phyloP scores from a whole-genome alignment of 192 early-diverging fungal genomes.

The Backusella parvicylindrica region DNA sequence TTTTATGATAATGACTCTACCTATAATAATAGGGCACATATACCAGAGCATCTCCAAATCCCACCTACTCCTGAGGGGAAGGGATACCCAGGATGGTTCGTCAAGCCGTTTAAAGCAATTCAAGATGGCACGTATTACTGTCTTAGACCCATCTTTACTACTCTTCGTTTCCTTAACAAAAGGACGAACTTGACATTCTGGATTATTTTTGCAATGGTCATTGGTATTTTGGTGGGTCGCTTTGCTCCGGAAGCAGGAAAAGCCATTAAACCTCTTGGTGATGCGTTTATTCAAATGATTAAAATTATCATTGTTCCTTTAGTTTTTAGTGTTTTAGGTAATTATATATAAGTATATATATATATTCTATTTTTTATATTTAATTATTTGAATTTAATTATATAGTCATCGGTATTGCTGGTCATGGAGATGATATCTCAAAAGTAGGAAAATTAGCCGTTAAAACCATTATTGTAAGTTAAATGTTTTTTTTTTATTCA shows the following conservation, averaged over 20 bases:
- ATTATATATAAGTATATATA: not conserved
- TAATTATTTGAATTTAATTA: not conserved
- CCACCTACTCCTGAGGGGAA: not conserved
- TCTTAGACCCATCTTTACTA: not conserved
- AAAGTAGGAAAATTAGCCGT: conserved; percentile 58
- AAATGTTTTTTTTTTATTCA: not conserved
- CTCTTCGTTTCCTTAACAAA: conserved; percentile 11
- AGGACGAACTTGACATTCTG: conserved; percentile 47
- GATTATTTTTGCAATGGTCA: conserved; percentile 42
- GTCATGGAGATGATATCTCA: conserved; percentile 58
- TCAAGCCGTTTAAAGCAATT: not conserved
- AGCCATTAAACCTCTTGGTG: conserved; percentile 43
- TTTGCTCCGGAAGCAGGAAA: conserved; percentile 41
- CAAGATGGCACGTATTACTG: not conserved
- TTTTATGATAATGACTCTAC: not conserved
- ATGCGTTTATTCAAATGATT: conserved; percentile 52
- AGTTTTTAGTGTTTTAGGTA: conserved; percentile 6
- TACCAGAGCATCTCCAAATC: not conserved
- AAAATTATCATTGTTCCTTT: conserved; percentile 51
- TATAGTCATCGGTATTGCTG: conserved; percentile 60
- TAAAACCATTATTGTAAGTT: conserved; percentile 53
- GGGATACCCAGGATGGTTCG: not conserved
- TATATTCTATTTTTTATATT: conserved; percentile 58
- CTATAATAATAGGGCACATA: not conserved
- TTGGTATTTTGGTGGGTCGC: conserved; percentile 47